Evolutionary conservation across 2,329 filamentous ascomycete species (phyloP).

Genomic region (Truncatella angustata): DNA sequence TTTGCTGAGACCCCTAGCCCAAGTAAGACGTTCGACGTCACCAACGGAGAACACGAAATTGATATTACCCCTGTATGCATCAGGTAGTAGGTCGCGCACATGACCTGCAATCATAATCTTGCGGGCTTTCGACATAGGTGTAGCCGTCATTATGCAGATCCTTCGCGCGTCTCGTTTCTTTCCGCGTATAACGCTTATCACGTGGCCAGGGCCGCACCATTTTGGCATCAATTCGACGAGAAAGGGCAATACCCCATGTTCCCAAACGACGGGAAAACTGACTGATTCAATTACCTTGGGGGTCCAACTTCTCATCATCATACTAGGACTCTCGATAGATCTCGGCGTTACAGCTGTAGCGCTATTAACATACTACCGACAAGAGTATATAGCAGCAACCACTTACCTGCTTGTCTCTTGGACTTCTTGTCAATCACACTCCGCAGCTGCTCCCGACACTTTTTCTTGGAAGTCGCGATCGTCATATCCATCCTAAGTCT

Average conservation of each 20-base stretch:
- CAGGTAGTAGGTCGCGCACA: conserved; percentile 39
- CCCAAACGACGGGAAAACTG: conserved; percentile 40
- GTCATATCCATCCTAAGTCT: conserved; percentile 26
- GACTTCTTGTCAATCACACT: conserved; percentile 32
- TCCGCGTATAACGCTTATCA: conserved; percentile 37
- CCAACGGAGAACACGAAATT: conserved; percentile 39
- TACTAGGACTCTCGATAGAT: conserved; percentile 31
- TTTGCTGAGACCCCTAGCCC: conserved; percentile 37
- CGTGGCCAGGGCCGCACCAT: conserved; percentile 39
- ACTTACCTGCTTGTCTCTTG: conserved; percentile 26
- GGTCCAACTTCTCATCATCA: conserved; percentile 22
- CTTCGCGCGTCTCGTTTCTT: conserved; percentile 32
- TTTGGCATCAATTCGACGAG: conserved; percentile 39
- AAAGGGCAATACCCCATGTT: conserved; percentile 43
- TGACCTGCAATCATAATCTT: conserved; percentile 38
- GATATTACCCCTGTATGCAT: conserved; percentile 25
- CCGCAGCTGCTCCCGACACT: conserved; percentile 34
- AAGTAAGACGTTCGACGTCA: conserved; percentile 34
- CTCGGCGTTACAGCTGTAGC: conserved; percentile 21
- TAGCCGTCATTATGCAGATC: conserved; percentile 40
- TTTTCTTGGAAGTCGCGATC: conserved; percentile 32
- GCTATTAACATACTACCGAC: neutral
- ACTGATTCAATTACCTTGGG: conserved; percentile 30
- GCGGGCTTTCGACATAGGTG: conserved; percentile 31
- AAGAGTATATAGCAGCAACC: neutral